Evolutionary conservation across 2,329 filamentous ascomycete species (phyloP).

Genomic region (Beauveria australis): DNA sequence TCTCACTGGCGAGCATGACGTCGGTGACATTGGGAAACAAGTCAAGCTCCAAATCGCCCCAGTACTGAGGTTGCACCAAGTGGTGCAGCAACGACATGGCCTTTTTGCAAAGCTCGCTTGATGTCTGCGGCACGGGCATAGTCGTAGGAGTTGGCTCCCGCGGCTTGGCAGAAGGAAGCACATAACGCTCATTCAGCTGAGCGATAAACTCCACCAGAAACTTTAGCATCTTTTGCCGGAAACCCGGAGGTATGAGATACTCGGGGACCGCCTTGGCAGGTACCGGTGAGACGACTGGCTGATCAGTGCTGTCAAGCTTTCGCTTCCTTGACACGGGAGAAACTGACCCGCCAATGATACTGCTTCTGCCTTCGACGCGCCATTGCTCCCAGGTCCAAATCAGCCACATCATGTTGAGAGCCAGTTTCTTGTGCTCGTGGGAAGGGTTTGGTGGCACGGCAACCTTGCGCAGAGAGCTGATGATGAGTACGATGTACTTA

Average conservation of each 20-base stretch:
- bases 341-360: constrained; percentile 41
- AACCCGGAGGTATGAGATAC: constrained; percentile 57
- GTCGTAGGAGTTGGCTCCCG: constrained; percentile 42
- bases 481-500: constrained; percentile 81
- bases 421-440: constrained; percentile 84
- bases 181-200: constrained; percentile 76
- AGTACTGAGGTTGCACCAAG: constrained; percentile 77
- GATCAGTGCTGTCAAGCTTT: constrained; percentile 56
- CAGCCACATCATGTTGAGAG: constrained; percentile 80
- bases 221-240: constrained; percentile 77
- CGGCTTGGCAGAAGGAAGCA: constrained; percentile 61
- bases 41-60: constrained; percentile 87
- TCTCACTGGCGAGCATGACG: constrained; percentile 74
- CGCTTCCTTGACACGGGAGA: constrained; percentile 71
- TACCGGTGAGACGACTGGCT: constrained; percentile 46
- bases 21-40: constrained; percentile 87
- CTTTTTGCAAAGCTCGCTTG: constrained; percentile 77
- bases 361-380: constrained; percentile 55
- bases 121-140: constrained; percentile 42
- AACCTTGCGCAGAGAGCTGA: constrained; percentile 81
- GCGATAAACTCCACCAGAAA: constrained; percentile 95
- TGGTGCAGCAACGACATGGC: constrained; percentile 75
- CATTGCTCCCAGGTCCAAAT: constrained; percentile 91
- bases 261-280: constrained; percentile 44
- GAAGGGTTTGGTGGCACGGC: constrained; percentile 75